These are phyloP conservation scores for Stenogyne calaminthoides DNA, from an alignment of 305 asterid species.

Conservation along the genomic window DNA sequence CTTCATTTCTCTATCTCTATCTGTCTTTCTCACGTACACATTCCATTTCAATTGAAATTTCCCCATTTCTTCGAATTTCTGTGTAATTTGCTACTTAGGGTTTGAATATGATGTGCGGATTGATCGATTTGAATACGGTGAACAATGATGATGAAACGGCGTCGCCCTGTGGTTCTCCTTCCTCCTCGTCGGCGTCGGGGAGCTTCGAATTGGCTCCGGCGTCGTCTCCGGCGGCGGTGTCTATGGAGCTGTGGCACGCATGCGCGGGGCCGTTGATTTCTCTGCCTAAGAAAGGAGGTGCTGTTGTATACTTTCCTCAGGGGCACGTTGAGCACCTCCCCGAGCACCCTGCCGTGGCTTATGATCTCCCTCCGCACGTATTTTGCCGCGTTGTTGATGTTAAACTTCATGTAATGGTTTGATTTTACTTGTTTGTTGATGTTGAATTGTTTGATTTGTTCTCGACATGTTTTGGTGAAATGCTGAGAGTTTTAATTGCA, in stretches of 20 bases:
- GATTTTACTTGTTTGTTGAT: background rate
- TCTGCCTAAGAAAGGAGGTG: conserved; percentile 83
- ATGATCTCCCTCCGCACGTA: conserved; percentile 80
- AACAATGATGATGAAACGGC: conserved; percentile 55
- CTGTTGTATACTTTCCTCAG: conserved; percentile 92
- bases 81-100: conserved; percentile 44
- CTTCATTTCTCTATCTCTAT: conserved; percentile 10
- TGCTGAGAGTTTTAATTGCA: conserved; percentile 33
- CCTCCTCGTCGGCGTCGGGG: conserved; percentile 48
- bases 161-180: conserved; percentile 37
- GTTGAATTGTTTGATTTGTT: conserved; percentile 14
- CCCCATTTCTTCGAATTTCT: conserved; percentile 1
- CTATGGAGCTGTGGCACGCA: conserved; percentile 99
- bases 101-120: conserved; percentile 58
- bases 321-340: conserved; percentile 85
- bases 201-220: conserved; percentile 47
- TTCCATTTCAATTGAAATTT: conserved; percentile 20
- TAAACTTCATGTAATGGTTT: conserved; percentile 64
- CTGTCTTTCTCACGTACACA: conserved; percentile 24
- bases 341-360: conserved; percentile 49
- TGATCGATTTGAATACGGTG: conserved; percentile 77
- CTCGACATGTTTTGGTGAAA: background rate
- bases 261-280: conserved; percentile 97
- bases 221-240: conserved; percentile 48
- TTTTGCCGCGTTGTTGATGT: conserved; percentile 97